phyloP scores from a whole-genome alignment of 805 yeast genomes.

The Vanderwaltozyma tropicalis region DNA sequence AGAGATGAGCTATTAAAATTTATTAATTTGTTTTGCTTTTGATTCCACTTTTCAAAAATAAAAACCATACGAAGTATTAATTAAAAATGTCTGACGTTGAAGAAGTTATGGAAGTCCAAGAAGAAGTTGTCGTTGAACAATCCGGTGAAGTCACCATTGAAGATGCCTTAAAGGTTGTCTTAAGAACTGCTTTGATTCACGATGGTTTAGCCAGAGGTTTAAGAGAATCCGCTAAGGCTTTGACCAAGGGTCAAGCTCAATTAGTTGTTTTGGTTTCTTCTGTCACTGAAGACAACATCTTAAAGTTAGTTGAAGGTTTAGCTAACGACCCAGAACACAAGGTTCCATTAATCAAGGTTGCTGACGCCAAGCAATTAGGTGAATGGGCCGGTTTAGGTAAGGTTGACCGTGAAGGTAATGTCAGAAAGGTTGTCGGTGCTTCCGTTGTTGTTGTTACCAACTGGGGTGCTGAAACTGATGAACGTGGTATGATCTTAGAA shows the following conservation, averaged over 20 bases:
- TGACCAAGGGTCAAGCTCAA: conserved; percentile 94
- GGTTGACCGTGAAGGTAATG: conserved; percentile 99
- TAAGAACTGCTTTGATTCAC: conserved; percentile 94
- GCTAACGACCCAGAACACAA: conserved; percentile 95
- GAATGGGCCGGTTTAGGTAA: conserved; percentile 99
- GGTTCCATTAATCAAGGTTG: conserved; percentile 96
- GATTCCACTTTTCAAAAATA: background rate
- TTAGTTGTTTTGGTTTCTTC: conserved; percentile 94
- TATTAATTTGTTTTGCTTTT: too few species aligned
- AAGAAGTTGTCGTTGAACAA: conserved; percentile 70
- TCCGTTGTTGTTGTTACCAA: conserved; percentile 97
- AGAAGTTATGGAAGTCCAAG: conserved; percentile 77
- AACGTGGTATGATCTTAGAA: conserved; percentile 90
- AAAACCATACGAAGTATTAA: background rate
- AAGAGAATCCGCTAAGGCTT: conserved; percentile 99
- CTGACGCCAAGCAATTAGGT: conserved; percentile 98
- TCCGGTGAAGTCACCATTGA: conserved; percentile 87
- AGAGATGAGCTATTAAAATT: too few species aligned
- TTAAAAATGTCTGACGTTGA: conserved; percentile 84
- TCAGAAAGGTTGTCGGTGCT: conserved; percentile 99
- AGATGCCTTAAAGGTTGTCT: conserved; percentile 95
- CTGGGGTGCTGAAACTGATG: conserved; percentile 99
- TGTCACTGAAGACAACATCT: conserved; percentile 93
- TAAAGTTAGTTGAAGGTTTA: conserved; percentile 96
- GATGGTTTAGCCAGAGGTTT: conserved; percentile 99